Conservation (phyloP, 805 yeast genomes). For the Metschnikowia koreensis region DNA sequence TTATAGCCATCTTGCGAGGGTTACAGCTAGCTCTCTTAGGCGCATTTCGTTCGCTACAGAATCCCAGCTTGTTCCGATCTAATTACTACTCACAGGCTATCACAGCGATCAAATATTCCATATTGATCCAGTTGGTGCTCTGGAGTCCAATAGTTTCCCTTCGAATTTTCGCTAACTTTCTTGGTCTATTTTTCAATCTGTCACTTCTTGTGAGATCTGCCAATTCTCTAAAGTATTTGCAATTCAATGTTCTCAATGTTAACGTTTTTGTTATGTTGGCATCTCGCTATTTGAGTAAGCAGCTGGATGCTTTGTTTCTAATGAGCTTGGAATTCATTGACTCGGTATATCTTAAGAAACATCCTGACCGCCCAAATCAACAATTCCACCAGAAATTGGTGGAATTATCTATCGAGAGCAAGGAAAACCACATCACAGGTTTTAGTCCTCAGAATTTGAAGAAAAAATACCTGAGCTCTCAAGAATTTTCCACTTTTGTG, state of each 20-base stretch:
- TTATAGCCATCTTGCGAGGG: slow-evolving; percentile 50
- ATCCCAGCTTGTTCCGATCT: slow-evolving; percentile 31
- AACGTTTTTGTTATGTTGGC: slow-evolving; percentile 40
- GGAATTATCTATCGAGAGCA: slow-evolving; percentile 10
- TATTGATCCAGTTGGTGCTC: slow-evolving; percentile 33
- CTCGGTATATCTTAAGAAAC: slow-evolving; percentile 25
- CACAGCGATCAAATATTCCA: slow-evolving; percentile 35
- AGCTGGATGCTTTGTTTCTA: slow-evolving; percentile 41
- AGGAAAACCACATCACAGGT: background rate
- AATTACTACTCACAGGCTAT: slow-evolving; percentile 37
- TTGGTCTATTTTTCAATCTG: slow-evolving; percentile 6
- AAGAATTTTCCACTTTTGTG: slow-evolving; percentile 21
- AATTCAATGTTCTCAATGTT: slow-evolving; percentile 38
- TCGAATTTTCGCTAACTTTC: slow-evolving; percentile 10
- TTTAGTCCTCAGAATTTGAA: slow-evolving; percentile 4
- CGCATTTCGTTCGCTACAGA: slow-evolving; percentile 44
- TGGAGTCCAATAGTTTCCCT: slow-evolving; percentile 23
- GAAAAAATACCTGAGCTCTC: slow-evolving; percentile 16
- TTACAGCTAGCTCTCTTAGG: slow-evolving; percentile 52
- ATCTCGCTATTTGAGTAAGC: slow-evolving; percentile 33
- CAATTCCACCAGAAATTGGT: slow-evolving; percentile 17
- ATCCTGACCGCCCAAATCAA: slow-evolving; percentile 28
- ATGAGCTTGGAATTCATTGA: slow-evolving; percentile 41
- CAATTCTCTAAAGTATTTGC: slow-evolving; percentile 26
- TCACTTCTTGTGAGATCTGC: slow-evolving; percentile 12